Conservation (phyloP, 805 yeast species). For the Starmerella vitae region DNA sequence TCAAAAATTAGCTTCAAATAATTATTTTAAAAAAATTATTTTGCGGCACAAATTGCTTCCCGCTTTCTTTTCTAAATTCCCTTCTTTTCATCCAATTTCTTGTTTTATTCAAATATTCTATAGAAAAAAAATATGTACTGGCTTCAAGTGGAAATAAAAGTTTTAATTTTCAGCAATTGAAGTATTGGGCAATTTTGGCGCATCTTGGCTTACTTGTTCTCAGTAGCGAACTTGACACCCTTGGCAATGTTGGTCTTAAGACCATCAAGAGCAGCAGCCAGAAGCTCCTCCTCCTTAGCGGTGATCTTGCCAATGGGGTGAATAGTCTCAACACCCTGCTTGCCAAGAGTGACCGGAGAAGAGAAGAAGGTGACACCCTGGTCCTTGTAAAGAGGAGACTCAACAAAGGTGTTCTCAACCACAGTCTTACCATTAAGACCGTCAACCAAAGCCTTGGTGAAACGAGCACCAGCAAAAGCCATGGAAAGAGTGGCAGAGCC, state of each 20-base stretch:
- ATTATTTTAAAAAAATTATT: too few species aligned
- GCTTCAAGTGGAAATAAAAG: too few species aligned
- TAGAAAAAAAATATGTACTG: too few species aligned
- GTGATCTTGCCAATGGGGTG: constrained; percentile 68
- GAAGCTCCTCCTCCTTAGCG: constrained; percentile 70
- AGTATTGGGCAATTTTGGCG: too few species aligned
- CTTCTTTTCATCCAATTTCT: too few species aligned
- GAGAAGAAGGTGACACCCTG: constrained; percentile 98
- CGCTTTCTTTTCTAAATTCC: too few species aligned
- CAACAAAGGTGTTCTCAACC: constrained; percentile 43
- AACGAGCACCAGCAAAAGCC: constrained; percentile 84
- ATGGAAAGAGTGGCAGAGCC: constrained; percentile 88
- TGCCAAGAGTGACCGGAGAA: constrained; percentile 85
- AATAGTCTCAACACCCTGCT: constrained; percentile 71
- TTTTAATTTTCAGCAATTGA: too few species aligned
- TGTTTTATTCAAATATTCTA: too few species aligned
- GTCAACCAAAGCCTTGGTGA: constrained; percentile 41
- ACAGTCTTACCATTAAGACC: constrained; percentile 32
- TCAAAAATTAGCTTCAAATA: too few species aligned
- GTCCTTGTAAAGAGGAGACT: constrained; percentile 62
- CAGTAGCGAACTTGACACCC: constrained; percentile 69
- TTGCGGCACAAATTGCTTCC: too few species aligned
- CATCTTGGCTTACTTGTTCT: constrained; percentile 31
- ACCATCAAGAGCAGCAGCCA: constrained; percentile 71
- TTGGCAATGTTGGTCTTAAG: constrained; percentile 76